Evolutionary conservation across 306 rosid species (phyloP).

Genomic region (Rosa multiflora): DNA sequence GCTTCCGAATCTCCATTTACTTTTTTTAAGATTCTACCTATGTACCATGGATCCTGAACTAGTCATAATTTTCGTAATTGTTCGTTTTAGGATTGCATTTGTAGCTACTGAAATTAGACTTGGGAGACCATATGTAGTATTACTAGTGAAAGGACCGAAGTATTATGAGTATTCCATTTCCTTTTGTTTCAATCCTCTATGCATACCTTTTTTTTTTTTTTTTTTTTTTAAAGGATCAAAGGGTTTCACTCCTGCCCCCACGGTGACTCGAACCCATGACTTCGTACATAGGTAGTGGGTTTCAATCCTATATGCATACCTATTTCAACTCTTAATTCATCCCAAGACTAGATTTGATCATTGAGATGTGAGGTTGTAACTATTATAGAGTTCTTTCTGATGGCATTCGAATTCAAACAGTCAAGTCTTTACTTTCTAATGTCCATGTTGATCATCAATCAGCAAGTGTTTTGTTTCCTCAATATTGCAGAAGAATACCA

Average conservation of each 20-base stretch:
- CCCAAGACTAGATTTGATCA: background rate
- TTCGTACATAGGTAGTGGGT: no score
- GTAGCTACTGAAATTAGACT: no score
- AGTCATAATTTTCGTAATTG: background rate
- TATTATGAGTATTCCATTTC: background rate
- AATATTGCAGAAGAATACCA: conserved; percentile 69
- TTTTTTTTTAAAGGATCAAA: no score
- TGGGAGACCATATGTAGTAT: no score
- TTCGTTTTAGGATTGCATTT: background rate
- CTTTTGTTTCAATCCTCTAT: background rate
- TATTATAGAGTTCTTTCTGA: background rate
- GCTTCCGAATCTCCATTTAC: background rate
- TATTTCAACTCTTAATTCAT: background rate
- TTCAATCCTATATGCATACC: background rate
- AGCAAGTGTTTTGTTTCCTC: conserved; percentile 14
- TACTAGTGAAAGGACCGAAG: no score
- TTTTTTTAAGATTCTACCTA: background rate
- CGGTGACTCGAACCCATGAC: no score
- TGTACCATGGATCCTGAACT: background rate
- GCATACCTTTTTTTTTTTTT: background rate
- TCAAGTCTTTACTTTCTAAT: background rate
- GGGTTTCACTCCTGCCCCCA: no score
- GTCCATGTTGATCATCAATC: background rate
- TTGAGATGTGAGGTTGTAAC: background rate
- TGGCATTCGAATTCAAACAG: background rate